phyloP scores from a whole-genome alignment of 352 stramenopile species.

The Plasmopara muralis region DNA sequence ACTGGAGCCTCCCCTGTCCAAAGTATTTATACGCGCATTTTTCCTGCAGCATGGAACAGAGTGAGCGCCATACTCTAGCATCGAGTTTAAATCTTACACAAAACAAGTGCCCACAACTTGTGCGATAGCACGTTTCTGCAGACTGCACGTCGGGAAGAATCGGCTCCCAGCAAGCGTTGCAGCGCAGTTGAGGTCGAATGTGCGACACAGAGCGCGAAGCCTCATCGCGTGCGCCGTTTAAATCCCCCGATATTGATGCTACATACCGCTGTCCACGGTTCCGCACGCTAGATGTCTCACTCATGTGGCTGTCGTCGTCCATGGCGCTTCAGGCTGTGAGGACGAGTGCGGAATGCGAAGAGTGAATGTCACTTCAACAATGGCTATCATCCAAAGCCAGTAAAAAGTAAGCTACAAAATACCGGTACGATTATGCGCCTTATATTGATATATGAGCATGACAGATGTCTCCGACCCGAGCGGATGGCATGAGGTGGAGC shows the following conservation, averaged over 20 bases:
- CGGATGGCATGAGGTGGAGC: conserved; percentile 56
- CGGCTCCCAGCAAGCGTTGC: conserved; percentile 71
- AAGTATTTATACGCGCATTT: conserved; percentile 86
- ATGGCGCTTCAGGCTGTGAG: conserved; percentile 25
- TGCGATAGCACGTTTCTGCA: conserved; percentile 74
- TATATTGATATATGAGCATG: conserved; percentile 14
- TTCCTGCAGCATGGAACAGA: conserved; percentile 33
- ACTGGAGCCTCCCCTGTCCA: conserved; percentile 50
- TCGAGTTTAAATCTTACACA: conserved; percentile 27
- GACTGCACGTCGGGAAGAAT: conserved; percentile 55
- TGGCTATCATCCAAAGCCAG: too few relatives aligned
- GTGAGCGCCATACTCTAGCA: neutral
- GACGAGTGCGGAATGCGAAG: conserved; percentile 8
- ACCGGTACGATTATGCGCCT: too few relatives aligned
- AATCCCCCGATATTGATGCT: conserved; percentile 29
- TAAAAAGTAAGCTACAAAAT: too few relatives aligned
- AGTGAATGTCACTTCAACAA: conserved; percentile 55
- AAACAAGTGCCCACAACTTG: conserved; percentile 68
- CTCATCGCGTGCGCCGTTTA: conserved; percentile 34
- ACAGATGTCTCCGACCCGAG: conserved; percentile 9
- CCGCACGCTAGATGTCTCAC: conserved; percentile 60
- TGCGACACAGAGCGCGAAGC: conserved; percentile 11
- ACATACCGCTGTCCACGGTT: conserved; percentile 30
- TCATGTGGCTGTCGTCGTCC: conserved; percentile 64
- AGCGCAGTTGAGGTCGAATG: conserved; percentile 59